Percentiles rank a stretch among this genome's conserved stretches.
Conservation (phyloP, 164 flowering plant genomes). For the Santalum album region DNA sequence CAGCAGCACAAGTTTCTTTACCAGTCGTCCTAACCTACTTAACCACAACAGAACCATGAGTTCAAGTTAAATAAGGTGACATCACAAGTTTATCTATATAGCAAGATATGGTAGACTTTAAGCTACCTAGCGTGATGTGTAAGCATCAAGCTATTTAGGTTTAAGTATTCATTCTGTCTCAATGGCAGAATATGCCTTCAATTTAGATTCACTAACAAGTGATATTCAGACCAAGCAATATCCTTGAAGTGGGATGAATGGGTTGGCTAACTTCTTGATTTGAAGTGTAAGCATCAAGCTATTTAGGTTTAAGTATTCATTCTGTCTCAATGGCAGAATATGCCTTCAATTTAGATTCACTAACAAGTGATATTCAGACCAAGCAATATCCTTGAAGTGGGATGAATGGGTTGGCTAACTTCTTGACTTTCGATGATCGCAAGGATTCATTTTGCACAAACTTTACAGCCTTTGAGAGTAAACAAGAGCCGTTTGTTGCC, state of each 20-base stretch:
- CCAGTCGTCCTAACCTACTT: conserved; percentile 18
- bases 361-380: background rate
- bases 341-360: too few relatives aligned
- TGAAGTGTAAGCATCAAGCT: background rate
- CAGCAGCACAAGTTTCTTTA: conserved; percentile 8
- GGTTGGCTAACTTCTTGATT: too few relatives aligned
- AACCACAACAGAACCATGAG: background rate
- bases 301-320: background rate
- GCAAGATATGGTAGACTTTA: too few relatives aligned
- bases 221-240: background rate
- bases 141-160: background rate
- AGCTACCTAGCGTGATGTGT: too few relatives aligned
- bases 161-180: background rate
- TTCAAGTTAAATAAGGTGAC: background rate
- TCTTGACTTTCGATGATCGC: too few relatives aligned
- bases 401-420: too few relatives aligned
- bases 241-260: too few relatives aligned
- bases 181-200: too few relatives aligned
- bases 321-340: background rate
- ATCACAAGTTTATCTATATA: background rate
- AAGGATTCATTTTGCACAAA: background rate
- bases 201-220: too few relatives aligned
- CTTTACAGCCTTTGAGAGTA: too few relatives aligned
- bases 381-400: too few relatives aligned
- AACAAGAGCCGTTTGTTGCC: too few relatives aligned